Base-by-base conservation (phyloP, 345 rosid genomes). In the Citrus mangshanensis region DNA sequence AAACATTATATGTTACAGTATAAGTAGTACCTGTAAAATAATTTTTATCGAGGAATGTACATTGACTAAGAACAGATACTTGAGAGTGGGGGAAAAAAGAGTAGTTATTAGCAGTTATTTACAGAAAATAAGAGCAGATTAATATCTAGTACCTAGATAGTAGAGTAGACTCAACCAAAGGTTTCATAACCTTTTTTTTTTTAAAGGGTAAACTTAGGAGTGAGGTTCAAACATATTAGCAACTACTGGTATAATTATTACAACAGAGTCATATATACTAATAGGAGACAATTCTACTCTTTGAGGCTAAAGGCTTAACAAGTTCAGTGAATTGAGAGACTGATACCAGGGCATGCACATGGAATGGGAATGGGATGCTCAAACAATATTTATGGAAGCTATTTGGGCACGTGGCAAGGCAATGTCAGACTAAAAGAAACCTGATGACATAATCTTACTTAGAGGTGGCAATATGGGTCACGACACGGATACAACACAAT, bases 1-100 rank as follows among this genome's bases (percentile, higher is more conserved):
- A 85, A 82, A 82, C 51, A 85, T 64, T 88, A 87, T 82, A 84
- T 78, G 87, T 85, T 84, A 82, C 78, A 84, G 74, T 82, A 86
- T 86, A 88, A 69, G 72, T 88, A 87, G 62, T 75, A 66, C 74
- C 73, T 76, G 77, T 79, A 87, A 88, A 80, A 73, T 82, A 81
- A 59, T 79, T 78, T 81, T 78, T 51, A 75, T 68, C 6, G 49
- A 78, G 37, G 24, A 63, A 81, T 21, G 68, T 67, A 79, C 8
- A 56, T 61, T 65, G 68, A 79, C 59, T 49, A 65, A 70, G 73
- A 78, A 79, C 54, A 70, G 79, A 64, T 75, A 77, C 60, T 56
- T 12, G 51, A 12, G 56, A 18, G 7, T 2, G 42, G 42, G 9
- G 9, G 6, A 8, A 38, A 28, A 64, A 24, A 54, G 67, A 67